Evolutionary conservation across 2,329 filamentous ascomycete genomes (phyloP), one percentile per base, ranked within the genome.

Genomic region (Venturia oleaginea): DNA sequence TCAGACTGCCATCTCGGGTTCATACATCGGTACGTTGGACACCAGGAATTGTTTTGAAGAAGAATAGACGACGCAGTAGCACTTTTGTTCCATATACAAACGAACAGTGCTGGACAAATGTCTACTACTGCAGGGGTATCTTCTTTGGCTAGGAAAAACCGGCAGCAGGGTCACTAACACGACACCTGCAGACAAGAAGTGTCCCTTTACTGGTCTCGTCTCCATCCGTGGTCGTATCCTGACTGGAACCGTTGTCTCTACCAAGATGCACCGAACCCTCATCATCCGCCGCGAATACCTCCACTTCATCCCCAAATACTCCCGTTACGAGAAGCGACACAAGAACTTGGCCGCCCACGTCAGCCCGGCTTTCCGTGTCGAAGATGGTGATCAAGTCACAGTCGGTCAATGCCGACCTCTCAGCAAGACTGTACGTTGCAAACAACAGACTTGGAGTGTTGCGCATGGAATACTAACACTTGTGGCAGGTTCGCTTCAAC

Each of bases 191-290:
- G 94, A 99, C 89, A 99, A 99, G 91, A 99, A 99, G 87, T 99
- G 94, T 90, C 94, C 94, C 73, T 99, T 99, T 89, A 96, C 92
- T 75, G 95, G 95, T 80, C 86, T 93, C 80, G 92, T 99, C 80
- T 97, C 94, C 72, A 99, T 99, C 86, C 94, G 94, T 85, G 94
- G 94, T 82, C 93, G 94, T 93, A 99, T 99, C 87, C 86, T 99
- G 73, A 97, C 93, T 79, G 94, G 94, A 78, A 97, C 92, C 79
- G 94, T 99, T 78, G 90, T 97, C 78, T 97, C 93, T 76, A 99
- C 94, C 83, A 99, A 99, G 91, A 99, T 99, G 94, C 94, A 99
- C 90, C 91, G 94, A 83, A 99, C 94, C 76, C 84, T 97, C 80
- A 89, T 99, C 84, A 95, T 99, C 86, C 94, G 94, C 81, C 89